Base-by-base conservation (phyloP, 768 basidiomycete species). In the Lepiota brunneoincarnata region DNA sequence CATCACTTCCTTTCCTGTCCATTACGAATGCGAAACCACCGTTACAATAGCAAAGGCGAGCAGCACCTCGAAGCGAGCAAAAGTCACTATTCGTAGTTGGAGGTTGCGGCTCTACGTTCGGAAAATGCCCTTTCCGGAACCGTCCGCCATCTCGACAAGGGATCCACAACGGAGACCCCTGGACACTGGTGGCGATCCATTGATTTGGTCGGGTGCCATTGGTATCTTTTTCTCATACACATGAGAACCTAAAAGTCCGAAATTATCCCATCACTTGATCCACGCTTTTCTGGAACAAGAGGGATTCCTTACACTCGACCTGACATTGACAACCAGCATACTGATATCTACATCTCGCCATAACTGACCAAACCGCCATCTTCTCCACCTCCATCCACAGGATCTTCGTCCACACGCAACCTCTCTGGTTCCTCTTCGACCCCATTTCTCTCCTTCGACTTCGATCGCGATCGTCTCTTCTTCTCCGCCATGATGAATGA, bases 401-500 rank as follows among this genome's bases (percentile, higher is more conserved):
- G 31, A 31, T 31, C 31, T 31, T 31, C 31, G 21, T 50, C 49
- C 26, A 40, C 26, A 21, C 42, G 50, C 40, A 51, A 28, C 7
- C 2, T 15, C 34, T 21, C 18, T 14, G 17, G 34, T 20, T 51
- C 18, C 18, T 35, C 28, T 18, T n/a, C 31, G 4, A 15, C 31
- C 7, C 31, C 31, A 31, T 31, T 2, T 9, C 31, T 31, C 11
- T 31, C 31, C 31, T 31, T 51, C 18, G n/a, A n/a, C 15, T 18
- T 35, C 26, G 35, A 17, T 18, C 46, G 26, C 31, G 46, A n/a
- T 23, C 31, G 2, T 38, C 78, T 68, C 61, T 78, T 78, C 67
- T 75, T 80, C 68, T 81, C 80, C 71, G 81, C 73, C 51, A 84
- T 73, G 51, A 82, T 58, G 57, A 82, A 82, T 15, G 82, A 78